Conservation (phyloP, 2,329 filamentous ascomycete genomes). For the Fusarium vanettenii region DNA sequence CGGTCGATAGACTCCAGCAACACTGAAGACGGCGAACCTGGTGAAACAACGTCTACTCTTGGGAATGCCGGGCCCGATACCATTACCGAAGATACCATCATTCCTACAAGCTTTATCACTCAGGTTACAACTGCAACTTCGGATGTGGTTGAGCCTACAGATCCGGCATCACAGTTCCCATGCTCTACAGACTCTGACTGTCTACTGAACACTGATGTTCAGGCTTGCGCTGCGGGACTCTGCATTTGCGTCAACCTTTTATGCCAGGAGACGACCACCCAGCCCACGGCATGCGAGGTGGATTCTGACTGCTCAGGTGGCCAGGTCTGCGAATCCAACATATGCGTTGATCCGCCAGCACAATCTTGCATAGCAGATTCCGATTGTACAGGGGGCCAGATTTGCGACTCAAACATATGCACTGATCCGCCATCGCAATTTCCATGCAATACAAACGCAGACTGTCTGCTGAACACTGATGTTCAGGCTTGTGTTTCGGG, state of each 20-base stretch:
- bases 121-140: not conserved
- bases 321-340: not conserved
- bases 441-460: not conserved
- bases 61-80: not conserved
- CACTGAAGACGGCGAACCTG: not conserved
- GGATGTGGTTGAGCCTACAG: not conserved
- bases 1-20: not conserved
- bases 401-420: slow-evolving; percentile 7
- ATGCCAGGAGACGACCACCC: not conserved
- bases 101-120: not conserved
- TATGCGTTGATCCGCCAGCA: not conserved
- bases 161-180: not conserved
- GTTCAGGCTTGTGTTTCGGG: not conserved
- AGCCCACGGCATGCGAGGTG: not conserved
- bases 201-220: not conserved
- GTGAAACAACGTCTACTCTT: not conserved
- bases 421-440: not conserved
- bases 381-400: slow-evolving; percentile 3
- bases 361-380: not conserved
- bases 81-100: not conserved
- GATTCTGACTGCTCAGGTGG: not conserved
- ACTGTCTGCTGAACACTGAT: not conserved
- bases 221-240: not conserved
- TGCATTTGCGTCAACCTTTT: not conserved
- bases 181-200: not conserved